A percentile compares a stretch with the other conserved stretches of the same genome.
Evolutionary conservation across 2,329 filamentous ascomycete genomes (phyloP).

Genomic region (Calcarisporium arbuscula): DNA sequence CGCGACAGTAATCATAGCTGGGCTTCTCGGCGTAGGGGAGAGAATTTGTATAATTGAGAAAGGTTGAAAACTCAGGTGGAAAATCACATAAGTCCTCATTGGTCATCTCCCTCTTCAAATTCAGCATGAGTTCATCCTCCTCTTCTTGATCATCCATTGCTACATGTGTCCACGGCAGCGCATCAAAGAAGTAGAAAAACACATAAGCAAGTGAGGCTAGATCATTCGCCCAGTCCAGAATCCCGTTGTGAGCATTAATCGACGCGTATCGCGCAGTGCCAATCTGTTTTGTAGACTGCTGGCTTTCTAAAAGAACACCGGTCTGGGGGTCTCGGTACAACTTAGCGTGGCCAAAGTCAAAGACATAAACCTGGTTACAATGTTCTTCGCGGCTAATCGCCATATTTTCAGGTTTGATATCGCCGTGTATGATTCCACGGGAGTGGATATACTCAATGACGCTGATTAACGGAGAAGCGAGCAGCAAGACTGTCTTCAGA

Average conservation of each 20-base stretch:
- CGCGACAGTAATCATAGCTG: too few species aligned
- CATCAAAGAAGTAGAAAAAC: too few species aligned
- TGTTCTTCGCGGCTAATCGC: slow-evolving; percentile 6
- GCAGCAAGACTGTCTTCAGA: slow-evolving; percentile 10
- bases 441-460: slow-evolving; percentile 7
- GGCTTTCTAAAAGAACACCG: not conserved
- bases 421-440: slow-evolving; percentile 6
- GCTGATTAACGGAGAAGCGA: slow-evolving; percentile 8
- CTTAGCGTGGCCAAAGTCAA: slow-evolving; percentile 6
- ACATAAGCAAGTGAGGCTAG: too few species aligned
- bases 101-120: too few species aligned
- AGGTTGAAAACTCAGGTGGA: too few species aligned
- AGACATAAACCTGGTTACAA: slow-evolving; percentile 6
- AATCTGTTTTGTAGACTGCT: not conserved
- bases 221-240: too few species aligned
- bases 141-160: too few species aligned
- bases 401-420: slow-evolving; percentile 8
- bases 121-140: too few species aligned
- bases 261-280: not conserved
- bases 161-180: too few species aligned
- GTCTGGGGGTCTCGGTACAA: not conserved
- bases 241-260: not conserved
- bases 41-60: too few species aligned
- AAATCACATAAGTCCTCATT: too few species aligned
- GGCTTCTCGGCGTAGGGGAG: too few species aligned